Base-by-base conservation (phyloP, 768 basidiomycete species). In the Arthromyces matolae region DNA sequence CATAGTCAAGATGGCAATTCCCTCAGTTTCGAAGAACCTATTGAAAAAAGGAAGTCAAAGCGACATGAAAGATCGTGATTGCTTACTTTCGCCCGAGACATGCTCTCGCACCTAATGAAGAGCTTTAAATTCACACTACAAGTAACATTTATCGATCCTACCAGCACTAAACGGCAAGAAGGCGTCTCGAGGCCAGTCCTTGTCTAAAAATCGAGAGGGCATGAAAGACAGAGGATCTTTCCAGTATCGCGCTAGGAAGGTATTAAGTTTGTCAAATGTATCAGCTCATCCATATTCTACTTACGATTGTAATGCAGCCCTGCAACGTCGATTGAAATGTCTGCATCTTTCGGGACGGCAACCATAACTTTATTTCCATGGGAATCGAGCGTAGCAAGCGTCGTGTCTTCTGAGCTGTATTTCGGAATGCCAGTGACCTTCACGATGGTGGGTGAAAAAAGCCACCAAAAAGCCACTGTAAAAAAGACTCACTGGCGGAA, bases 1-100 rank as follows among this genome's bases (percentile, higher is more conserved):
- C 61, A 75, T 67, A 13, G 77, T 73, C n/a, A 83, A 62, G 35
- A 74, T 69, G 5, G 73, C 77, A 35, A 79, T 65, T 22, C 65
- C 75, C 58, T 79, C 76, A 1, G 73, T 76, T 60, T 80, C 79
- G n/a, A 68, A 70, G 57, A 78, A 79, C 52, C 74, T 77, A 34
- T 25, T 19, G 18, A 33, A 7, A 13, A 37, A 22, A 18, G 5
- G 18, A 31, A 20, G 28, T 8, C 41, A 31, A 38, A 34, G 27
- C 18, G 45, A 14, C 14, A 34, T 16, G n/a, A 10, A 23, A n/a
- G 13, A 13, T 16, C 6, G 25, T 13, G 8, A 22, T 16, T 54
- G 14, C 58, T 42, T 24, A 73, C 74, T 68, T 70, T 47, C 72
- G 63, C 33, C 75, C 76, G 19, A 77, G 55, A 57, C 76, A 78